Base-by-base conservation (phyloP, 1,284 basidiomycete genomes). In the Cutaneotrichosporon sp. region DNA sequence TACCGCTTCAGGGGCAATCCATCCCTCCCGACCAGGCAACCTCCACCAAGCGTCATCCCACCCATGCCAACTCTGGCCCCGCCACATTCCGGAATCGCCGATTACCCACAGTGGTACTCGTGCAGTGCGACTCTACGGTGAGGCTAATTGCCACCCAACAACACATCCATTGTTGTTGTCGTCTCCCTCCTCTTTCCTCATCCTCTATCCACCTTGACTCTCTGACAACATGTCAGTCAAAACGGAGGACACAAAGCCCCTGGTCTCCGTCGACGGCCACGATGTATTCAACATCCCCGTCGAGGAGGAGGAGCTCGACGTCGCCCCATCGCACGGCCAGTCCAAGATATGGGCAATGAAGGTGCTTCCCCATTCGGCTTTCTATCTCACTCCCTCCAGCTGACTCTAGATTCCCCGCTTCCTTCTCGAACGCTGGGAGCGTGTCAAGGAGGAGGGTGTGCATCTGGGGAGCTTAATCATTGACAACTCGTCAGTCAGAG, bases 361-460 rank as follows among this genome's bases (percentile, higher is more conserved):
- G 66, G 68, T 69, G 55, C 24, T 51, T 54, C 18, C n/a, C n/a
- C n/a, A n/a, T n/a, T n/a, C n/a, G n/a, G n/a, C n/a, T 33, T 9
- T 29, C 29, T 29, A 4, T 9, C 14, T 33, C 14, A 42, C 34
- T 42, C 4, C 38, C n/a, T 18, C 18, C 38, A 9, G 46, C 27
- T 58, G 29, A 58, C 47, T 7, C 36, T 61, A 81, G 73, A 78
- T 84, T 29, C 83, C 83, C 13, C 74, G 80, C 16, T 84, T 84
- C 70, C 62, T 84, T 20, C 71, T 82, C 33, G 81, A 84, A 61
- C 75, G 79, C 33, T 84, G 83, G 83, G 73, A 75, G 63, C 68
- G 73, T 20, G 77, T 82, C 14, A 68, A 73, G n/a, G 74, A 80
- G 55, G 78, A 78, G 22, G 82, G 82, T 22, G 70, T 80, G 34